Evolutionary conservation across 192 early-diverging fungal species (phyloP).

Genomic region (Chytriomyces confervae): DNA sequence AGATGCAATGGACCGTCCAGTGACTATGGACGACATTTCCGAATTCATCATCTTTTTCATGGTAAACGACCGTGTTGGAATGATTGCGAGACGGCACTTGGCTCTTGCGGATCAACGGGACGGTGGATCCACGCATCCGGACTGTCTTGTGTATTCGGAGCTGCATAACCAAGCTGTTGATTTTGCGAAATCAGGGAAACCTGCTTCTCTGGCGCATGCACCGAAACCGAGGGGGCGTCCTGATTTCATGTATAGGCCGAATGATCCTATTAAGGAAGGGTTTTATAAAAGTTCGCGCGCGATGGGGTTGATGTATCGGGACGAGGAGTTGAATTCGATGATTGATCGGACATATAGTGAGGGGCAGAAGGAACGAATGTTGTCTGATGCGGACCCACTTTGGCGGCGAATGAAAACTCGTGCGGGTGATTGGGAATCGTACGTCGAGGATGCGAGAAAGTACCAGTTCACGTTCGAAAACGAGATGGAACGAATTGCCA

Average conservation of each 20-base stretch:
- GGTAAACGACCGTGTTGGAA: conserved; percentile 22
- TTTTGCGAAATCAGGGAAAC: conserved; percentile 68
- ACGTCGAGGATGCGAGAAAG: conserved; percentile 16
- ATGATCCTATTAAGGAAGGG: neutral
- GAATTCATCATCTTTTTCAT: conserved; percentile 32
- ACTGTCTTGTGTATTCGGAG: conserved; percentile 21
- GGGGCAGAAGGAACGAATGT: neutral
- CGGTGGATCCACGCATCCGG: conserved; percentile 25
- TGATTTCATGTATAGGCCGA: conserved; percentile 70
- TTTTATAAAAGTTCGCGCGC: conserved; percentile 27
- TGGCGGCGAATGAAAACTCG: conserved; percentile 12
- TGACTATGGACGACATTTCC: conserved; percentile 31
- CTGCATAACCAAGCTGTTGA: conserved; percentile 74
- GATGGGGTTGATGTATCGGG: conserved; percentile 31
- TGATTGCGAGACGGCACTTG: conserved; percentile 25
- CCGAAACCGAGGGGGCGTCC: conserved; percentile 56
- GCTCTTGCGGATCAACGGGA: conserved; percentile 31
- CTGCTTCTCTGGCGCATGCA: conserved; percentile 52
- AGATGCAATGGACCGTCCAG: neutral
- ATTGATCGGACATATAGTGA: conserved; percentile 10
- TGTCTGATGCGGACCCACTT: conserved; percentile 11
- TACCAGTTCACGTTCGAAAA: conserved; percentile 24
- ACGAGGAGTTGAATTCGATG: conserved; percentile 18
- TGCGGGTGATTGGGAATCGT: conserved; percentile 17
- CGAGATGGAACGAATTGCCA: conserved; percentile 25